These are phyloP conservation scores for Nakaseomyces nivariensis DNA, from an alignment of 1,139 yeast species.

Conservation along the genomic window DNA sequence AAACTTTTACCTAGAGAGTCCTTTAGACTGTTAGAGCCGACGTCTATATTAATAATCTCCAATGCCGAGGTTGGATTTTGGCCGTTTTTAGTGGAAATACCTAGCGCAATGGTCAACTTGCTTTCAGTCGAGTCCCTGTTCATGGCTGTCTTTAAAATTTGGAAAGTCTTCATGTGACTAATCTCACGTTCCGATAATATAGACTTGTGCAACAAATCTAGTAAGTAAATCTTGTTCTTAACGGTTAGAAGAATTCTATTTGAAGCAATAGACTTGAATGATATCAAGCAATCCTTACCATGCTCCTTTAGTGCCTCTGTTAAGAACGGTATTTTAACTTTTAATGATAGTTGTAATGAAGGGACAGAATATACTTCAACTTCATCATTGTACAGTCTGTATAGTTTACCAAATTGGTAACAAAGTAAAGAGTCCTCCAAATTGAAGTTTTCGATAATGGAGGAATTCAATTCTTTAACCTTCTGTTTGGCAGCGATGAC, in stretches of 20 bases:
- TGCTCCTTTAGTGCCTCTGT: constrained; percentile 5
- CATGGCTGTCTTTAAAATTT: constrained; percentile 23
- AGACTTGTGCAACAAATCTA: constrained; percentile 37
- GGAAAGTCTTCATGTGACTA: constrained; percentile 25
- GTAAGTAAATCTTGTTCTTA: constrained; percentile 28
- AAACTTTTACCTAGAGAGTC: constrained; percentile 67
- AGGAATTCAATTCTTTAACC: constrained; percentile 21
- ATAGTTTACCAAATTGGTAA: constrained; percentile 23
- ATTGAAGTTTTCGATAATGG: constrained; percentile 19
- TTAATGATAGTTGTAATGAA: constrained; percentile 24
- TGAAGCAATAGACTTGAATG: constrained; percentile 28
- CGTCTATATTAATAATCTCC: constrained; percentile 42
- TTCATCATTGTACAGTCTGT: constrained; percentile 15
- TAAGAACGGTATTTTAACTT: constrained; percentile 20
- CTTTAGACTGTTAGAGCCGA: constrained; percentile 60
- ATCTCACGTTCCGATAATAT: constrained; percentile 30
- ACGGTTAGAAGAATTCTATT: constrained; percentile 34
- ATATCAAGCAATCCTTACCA: constrained; percentile 12
- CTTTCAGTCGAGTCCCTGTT: constrained; percentile 12
- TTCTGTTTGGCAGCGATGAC: constrained; percentile 7
- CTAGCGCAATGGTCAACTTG: constrained; percentile 23
- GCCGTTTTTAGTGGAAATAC: constrained; percentile 25
- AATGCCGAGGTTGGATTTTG: constrained; percentile 25
- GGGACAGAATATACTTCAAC: constrained; percentile 23
- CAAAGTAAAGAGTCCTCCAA: constrained; percentile 16